Evolutionary conservation across 257 asterid species (phyloP).

Genomic region (Fraxinus pennsylvanica): DNA sequence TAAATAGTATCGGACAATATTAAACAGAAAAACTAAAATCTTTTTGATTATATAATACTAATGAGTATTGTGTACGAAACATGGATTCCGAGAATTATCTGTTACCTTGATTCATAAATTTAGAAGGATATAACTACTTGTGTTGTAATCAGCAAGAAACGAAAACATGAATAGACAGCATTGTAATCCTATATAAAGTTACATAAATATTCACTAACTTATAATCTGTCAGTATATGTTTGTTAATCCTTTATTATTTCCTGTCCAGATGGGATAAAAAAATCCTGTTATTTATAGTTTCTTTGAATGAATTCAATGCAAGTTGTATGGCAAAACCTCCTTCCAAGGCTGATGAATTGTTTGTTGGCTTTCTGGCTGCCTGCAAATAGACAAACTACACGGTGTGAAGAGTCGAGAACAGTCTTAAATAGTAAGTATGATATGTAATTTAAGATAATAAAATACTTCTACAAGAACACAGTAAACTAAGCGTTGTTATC

Average conservation of each 20-base stretch:
- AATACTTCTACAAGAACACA: not conserved
- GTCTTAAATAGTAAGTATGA: too few species aligned
- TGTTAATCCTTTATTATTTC: not conserved
- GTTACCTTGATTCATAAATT: too few species aligned
- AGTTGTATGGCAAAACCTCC: constrained; percentile 15
- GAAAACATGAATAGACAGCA: not conserved
- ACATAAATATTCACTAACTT: not conserved
- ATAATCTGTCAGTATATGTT: not conserved
- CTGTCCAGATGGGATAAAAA: not conserved
- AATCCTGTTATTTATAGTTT: constrained; percentile 6
- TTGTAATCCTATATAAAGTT: too few species aligned
- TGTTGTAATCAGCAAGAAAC: not conserved
- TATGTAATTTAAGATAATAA: not conserved
- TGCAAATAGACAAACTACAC: constrained; percentile 21
- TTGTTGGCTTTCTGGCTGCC: constrained; percentile 20
- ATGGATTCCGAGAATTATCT: too few species aligned
- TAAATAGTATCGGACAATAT: too few species aligned
- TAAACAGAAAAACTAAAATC: too few species aligned
- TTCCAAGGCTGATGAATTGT: constrained; percentile 13
- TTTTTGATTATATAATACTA: too few species aligned
- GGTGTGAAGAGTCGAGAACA: not conserved
- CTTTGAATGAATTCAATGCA: constrained; percentile 21
- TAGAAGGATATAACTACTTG: too few species aligned
- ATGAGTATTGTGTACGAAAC: too few species aligned
- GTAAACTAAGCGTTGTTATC: not conserved